Conservation (phyloP, 1,284 basidiomycete species). For the Testicularia cyperi region DNA sequence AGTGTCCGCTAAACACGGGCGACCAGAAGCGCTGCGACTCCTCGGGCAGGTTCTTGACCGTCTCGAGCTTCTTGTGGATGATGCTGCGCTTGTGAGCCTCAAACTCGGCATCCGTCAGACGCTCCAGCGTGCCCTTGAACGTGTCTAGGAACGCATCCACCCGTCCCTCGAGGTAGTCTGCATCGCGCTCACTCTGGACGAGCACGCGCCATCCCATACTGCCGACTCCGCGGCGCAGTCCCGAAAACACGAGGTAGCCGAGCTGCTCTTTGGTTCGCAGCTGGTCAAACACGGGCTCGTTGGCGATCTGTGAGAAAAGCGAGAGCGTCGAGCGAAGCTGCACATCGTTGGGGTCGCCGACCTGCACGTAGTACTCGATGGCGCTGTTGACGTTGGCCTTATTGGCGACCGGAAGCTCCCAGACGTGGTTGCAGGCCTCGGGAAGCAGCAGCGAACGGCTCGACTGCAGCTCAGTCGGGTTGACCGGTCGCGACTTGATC, state of each 20-base stretch:
- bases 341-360: constrained; percentile 51
- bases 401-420: constrained; percentile 75
- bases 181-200: constrained; percentile 83
- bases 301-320: constrained; percentile 55
- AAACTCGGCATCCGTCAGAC: constrained; percentile 50
- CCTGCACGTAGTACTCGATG: constrained; percentile 60
- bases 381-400: constrained; percentile 81
- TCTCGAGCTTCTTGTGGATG: constrained; percentile 56
- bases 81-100: constrained; percentile 47
- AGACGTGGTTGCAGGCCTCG: constrained; percentile 72
- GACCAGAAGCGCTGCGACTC: constrained; percentile 62
- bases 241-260: constrained; percentile 69
- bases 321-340: constrained; percentile 44
- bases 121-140: constrained; percentile 65
- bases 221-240: constrained; percentile 60
- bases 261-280: constrained; percentile 96
- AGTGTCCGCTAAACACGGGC: constrained; percentile 68
- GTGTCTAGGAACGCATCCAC: constrained; percentile 81
- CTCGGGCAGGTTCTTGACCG: constrained; percentile 55
- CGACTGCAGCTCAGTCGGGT: constrained; percentile 27
- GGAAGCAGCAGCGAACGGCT: constrained; percentile 50
- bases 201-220: constrained; percentile 80
- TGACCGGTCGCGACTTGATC: constrained; percentile 66
- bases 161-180: constrained; percentile 81
- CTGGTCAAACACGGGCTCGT: constrained; percentile 87